phyloP scores from a whole-genome alignment of 495 filamentous ascomycete genomes.

The Penicillium coprophilum region DNA sequence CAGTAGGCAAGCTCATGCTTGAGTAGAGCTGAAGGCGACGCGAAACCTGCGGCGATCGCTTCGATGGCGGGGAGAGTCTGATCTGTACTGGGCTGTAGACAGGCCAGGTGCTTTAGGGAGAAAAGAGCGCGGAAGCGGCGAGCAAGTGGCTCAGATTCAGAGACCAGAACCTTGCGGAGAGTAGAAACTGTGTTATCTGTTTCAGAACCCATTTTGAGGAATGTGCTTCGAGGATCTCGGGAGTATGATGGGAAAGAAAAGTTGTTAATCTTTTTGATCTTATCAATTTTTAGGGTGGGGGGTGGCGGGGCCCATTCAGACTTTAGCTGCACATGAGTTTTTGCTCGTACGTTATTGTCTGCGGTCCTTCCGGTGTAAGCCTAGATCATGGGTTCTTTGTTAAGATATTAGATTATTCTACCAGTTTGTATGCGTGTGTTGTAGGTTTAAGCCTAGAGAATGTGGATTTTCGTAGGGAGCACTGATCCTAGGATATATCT shows the following conservation, averaged over 20 bases:
- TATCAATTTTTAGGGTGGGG: conserved; percentile 34
- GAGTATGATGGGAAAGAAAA: conserved; percentile 13
- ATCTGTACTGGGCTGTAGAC: conserved; percentile 57
- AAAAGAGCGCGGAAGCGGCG: conserved; percentile 95
- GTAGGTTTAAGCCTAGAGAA: neutral
- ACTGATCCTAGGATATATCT: neutral
- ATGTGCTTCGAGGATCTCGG: neutral
- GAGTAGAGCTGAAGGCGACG: conserved; percentile 78
- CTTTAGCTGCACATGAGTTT: conserved; percentile 4
- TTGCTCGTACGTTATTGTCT: conserved; percentile 6
- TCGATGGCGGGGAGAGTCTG: conserved; percentile 76
- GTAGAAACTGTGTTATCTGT: conserved; percentile 45
- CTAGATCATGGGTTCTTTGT: neutral
- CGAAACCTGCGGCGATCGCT: conserved; percentile 86
- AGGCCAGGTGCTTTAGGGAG: conserved; percentile 91
- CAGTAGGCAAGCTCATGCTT: conserved; percentile 98
- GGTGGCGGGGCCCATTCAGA: conserved; percentile 27
- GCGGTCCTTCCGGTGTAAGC: neutral
- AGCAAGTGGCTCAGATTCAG: conserved; percentile 78
- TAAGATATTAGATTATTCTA: neutral
- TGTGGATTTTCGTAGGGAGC: neutral
- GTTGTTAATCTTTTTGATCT: conserved; percentile 28
- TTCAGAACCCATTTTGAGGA: conserved; percentile 19
- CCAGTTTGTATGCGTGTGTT: neutral
- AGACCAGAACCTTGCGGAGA: conserved; percentile 73